Percentiles rank a stretch among this genome's conserved stretches.
Conservation (phyloP, 306 rosid genomes). For the Rubus idaeus region DNA sequence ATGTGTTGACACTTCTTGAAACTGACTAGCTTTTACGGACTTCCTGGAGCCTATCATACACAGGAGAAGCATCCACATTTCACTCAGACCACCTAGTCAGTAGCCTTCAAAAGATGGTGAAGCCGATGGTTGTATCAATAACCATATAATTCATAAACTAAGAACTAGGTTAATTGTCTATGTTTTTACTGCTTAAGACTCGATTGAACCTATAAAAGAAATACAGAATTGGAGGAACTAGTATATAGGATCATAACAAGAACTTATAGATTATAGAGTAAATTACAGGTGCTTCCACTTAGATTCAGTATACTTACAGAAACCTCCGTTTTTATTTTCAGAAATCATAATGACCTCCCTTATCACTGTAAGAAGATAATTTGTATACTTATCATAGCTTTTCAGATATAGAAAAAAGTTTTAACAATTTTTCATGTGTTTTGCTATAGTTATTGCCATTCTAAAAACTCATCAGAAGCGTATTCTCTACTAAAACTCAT, state of each 20-base stretch:
- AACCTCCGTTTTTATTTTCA: background rate
- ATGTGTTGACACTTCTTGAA: background rate
- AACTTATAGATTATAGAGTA: background rate
- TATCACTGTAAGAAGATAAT: background rate
- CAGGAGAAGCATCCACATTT: background rate
- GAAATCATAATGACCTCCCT: background rate
- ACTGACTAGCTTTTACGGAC: background rate
- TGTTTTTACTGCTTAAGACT: background rate
- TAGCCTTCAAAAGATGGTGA: background rate
- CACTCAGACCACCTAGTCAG: background rate
- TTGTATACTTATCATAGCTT: background rate
- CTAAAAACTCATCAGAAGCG: background rate
- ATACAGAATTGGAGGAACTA: background rate
- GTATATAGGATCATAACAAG: background rate
- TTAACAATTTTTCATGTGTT: background rate
- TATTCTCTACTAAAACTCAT: background rate
- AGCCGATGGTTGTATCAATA: background rate
- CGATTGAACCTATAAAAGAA: background rate
- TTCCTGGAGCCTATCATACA: background rate
- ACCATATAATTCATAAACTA: background rate
- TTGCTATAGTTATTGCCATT: background rate
- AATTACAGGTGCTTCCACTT: background rate
- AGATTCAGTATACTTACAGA: background rate
- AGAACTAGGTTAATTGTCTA: background rate
- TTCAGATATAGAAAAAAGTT: background rate